Conservation (phyloP, 495 filamentous ascomycete genomes). For the Penicillium pancosmium region DNA sequence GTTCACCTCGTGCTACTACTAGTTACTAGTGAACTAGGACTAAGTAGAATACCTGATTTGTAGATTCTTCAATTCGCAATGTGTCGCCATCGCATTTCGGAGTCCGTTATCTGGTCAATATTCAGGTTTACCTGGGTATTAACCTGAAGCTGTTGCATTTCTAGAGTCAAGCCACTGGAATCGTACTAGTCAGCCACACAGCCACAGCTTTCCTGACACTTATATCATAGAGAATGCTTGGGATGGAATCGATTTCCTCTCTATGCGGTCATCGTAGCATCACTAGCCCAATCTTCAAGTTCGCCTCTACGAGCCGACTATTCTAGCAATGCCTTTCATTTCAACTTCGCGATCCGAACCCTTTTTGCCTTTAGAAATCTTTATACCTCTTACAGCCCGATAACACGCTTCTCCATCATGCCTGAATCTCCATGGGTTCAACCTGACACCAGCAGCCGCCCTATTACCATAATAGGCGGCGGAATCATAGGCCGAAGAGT, state of each 20-base stretch:
- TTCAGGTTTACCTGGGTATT: no score
- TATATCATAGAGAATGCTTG: constrained; percentile 15
- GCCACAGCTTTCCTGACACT: constrained; percentile 17
- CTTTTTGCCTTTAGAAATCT: background rate
- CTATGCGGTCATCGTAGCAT: constrained; percentile 20
- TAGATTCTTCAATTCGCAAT: no score
- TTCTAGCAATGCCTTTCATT: background rate
- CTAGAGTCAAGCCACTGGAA: background rate
- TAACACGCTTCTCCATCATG: constrained; percentile 6
- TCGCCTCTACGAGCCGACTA: constrained; percentile 7
- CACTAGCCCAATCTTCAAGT: constrained; percentile 2
- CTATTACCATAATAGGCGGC: constrained; percentile 43
- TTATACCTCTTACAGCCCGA: background rate
- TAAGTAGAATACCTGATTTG: no score
- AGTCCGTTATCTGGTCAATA: no score
- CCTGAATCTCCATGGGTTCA: constrained; percentile 19
- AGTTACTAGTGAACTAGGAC: no score
- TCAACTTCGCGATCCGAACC: background rate
- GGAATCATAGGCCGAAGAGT: constrained; percentile 48
- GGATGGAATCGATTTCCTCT: background rate
- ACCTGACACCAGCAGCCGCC: constrained; percentile 32
- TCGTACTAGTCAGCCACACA: constrained; percentile 13
- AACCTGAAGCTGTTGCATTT: no score
- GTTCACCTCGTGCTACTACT: no score
- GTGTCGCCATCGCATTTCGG: no score